Conservation (phyloP, 2,329 filamentous ascomycete genomes). For the Geosmithia putterillii region DNA sequence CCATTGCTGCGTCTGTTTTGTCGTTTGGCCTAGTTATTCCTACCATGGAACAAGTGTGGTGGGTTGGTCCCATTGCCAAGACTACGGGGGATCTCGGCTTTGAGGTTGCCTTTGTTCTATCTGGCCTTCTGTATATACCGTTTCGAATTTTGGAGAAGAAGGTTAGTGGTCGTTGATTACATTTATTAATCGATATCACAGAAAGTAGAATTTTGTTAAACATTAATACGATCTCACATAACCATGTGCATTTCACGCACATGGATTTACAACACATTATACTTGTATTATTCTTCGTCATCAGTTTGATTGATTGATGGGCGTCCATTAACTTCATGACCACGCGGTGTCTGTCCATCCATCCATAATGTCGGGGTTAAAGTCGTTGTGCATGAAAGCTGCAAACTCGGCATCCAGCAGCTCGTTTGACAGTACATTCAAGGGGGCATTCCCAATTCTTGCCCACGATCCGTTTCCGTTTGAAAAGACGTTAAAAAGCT, state of each 20-base stretch:
- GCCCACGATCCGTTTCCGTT: slow-evolving; percentile 1
- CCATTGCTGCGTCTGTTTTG: slow-evolving; percentile 29
- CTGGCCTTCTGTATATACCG: slow-evolving; percentile 32
- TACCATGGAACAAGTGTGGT: slow-evolving; percentile 50
- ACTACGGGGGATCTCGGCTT: slow-evolving; percentile 54
- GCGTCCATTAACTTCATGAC: too few species aligned
- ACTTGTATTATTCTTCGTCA: too few species aligned
- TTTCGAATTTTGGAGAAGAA: slow-evolving; percentile 32
- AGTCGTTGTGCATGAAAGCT: slow-evolving; percentile 6
- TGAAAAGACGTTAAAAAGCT: slow-evolving; percentile 5
- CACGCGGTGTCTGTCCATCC: background rate
- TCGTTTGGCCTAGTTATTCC: slow-evolving; percentile 41
- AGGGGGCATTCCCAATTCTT: slow-evolving; percentile 3
- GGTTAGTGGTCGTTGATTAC: slow-evolving; percentile 7
- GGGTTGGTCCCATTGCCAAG: slow-evolving; percentile 45
- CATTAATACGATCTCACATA: too few species aligned
- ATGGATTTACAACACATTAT: too few species aligned
- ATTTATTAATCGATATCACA: too few species aligned
- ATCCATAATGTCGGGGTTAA: slow-evolving; percentile 5
- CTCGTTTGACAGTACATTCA: slow-evolving; percentile 3
- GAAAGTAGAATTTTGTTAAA: too few species aligned
- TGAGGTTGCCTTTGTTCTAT: slow-evolving; percentile 46
- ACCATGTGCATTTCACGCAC: too few species aligned
- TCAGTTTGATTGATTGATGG: too few species aligned
- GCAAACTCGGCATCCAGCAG: slow-evolving; percentile 6